Evolutionary conservation across 108 stramenopile species (phyloP).

Genomic region (Aurantiochytrium sp.): DNA sequence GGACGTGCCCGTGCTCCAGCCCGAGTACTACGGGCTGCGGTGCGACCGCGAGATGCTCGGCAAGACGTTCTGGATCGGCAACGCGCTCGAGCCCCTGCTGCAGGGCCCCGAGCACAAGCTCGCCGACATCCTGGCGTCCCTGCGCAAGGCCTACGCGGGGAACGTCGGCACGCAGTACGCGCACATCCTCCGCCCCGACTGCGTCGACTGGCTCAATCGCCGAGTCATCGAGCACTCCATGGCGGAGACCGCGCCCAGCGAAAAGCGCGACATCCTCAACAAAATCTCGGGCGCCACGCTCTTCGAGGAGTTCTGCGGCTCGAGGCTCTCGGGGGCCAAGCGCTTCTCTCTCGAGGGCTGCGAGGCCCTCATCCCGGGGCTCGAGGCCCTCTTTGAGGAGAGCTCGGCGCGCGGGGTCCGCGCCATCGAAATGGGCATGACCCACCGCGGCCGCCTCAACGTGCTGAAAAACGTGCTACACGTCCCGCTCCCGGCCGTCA

Average conservation of each 20-base stretch:
- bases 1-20: neutral
- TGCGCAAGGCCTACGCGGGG: slow-evolving; percentile 80
- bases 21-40: slow-evolving; percentile 38
- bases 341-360: slow-evolving; percentile 95
- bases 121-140: neutral
- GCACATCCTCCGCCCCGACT: slow-evolving; percentile 81
- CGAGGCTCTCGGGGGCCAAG: slow-evolving; percentile 96
- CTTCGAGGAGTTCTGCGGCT: slow-evolving; percentile 91
- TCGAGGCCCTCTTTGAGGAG: slow-evolving; percentile 88
- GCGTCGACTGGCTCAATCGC: neutral
- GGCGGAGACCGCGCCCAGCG: slow-evolving; percentile 47
- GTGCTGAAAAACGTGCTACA: neutral
- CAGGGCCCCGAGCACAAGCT: neutral
- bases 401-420: slow-evolving; percentile 85
- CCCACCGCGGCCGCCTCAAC: slow-evolving; percentile 66
- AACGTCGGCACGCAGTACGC: slow-evolving; percentile 93
- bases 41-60: slow-evolving; percentile 55
- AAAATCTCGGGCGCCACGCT: slow-evolving; percentile 87
- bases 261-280: slow-evolving; percentile 84
- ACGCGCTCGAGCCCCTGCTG: neutral
- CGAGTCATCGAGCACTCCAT: slow-evolving; percentile 54
- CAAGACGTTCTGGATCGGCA: slow-evolving; percentile 64
- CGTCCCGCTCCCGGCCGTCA: slow-evolving; percentile 36
- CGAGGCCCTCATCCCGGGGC: slow-evolving; percentile 86
- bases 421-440: slow-evolving; percentile 96